Conservation (phyloP, 257 asterid genomes). For the Ballota nigra region DNA sequence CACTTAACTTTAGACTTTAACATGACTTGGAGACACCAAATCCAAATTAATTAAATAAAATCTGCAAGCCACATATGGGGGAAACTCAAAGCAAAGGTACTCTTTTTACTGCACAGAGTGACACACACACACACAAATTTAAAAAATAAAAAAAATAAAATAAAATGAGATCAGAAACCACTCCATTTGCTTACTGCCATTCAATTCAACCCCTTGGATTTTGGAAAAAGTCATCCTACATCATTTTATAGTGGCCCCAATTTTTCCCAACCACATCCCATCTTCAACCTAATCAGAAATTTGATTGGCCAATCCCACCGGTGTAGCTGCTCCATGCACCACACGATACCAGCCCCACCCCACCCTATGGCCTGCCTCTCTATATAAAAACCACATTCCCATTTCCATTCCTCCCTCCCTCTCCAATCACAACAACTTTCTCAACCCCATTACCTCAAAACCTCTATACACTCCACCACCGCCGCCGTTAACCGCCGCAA, state of each 20-base stretch:
- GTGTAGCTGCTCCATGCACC: constrained; percentile 18
- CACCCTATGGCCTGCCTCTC: not conserved
- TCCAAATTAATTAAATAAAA: not conserved
- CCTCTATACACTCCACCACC: not conserved
- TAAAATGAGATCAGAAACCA: not conserved
- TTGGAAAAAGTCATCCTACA: constrained; percentile 18
- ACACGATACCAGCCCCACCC: no score
- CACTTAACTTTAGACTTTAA: not conserved
- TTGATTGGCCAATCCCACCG: not conserved
- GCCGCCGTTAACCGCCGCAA: not conserved
- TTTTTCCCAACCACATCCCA: constrained; percentile 11
- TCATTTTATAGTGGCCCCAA: constrained; percentile 15
- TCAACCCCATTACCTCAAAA: not conserved
- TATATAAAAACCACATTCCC: constrained; percentile 31
- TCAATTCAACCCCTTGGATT: constrained; percentile 34
- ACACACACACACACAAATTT: not conserved
- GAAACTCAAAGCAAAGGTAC: not conserved
- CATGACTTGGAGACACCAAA: constrained; percentile 1
- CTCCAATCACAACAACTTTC: constrained; percentile 16
- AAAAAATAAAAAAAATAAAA: no score
- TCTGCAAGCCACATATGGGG: not conserved
- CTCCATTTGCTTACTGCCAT: constrained; percentile 6
- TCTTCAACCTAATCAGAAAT: not conserved
- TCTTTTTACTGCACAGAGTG: not conserved
- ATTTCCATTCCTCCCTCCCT: constrained; percentile 13